Percentiles rank a stretch among this genome's conserved stretches.
Evolutionary conservation across 208 protist genomes (phyloP).

Genomic region (Naegleria gruberi): DNA sequence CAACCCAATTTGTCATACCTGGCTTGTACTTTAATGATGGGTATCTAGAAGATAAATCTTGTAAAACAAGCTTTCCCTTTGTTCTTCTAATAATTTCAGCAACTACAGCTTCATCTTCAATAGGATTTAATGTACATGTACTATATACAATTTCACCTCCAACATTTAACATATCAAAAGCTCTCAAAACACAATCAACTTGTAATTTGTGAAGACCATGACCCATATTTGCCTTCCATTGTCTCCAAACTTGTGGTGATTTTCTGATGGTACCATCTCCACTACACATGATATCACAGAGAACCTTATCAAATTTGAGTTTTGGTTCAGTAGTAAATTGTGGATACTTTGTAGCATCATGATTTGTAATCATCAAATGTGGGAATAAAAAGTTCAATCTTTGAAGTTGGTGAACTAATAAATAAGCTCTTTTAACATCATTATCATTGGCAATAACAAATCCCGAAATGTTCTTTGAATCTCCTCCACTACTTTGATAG

Average conservation of each 20-base stretch:
- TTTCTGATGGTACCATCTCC: slow-evolving; percentile 92
- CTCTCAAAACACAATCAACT: slow-evolving; percentile 33
- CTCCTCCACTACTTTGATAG: background rate
- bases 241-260: slow-evolving; percentile 74
- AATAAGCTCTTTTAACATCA: slow-evolving; percentile 31
- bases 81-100: slow-evolving; percentile 64
- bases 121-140: slow-evolving; percentile 89
- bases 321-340: background rate
- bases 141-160: slow-evolving; percentile 87
- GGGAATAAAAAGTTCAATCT: slow-evolving; percentile 66
- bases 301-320: slow-evolving; percentile 66
- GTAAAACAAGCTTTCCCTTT: slow-evolving; percentile 64
- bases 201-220: slow-evolving; percentile 71
- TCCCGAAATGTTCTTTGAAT: slow-evolving; percentile 10
- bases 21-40: slow-evolving; percentile 54
- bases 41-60: slow-evolving; percentile 66
- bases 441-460: slow-evolving; percentile 43
- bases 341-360: slow-evolving; percentile 51
- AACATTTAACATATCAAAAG: slow-evolving; percentile 24
- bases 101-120: slow-evolving; percentile 91
- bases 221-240: slow-evolving; percentile 70
- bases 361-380: slow-evolving; percentile 73
- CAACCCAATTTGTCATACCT: slow-evolving; percentile 71
- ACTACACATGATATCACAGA: slow-evolving; percentile 89
- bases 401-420: slow-evolving; percentile 44